Evolutionary conservation across 2,329 filamentous ascomycete genomes (phyloP).

Genomic region (Talaromyces albobiverticillius): DNA sequence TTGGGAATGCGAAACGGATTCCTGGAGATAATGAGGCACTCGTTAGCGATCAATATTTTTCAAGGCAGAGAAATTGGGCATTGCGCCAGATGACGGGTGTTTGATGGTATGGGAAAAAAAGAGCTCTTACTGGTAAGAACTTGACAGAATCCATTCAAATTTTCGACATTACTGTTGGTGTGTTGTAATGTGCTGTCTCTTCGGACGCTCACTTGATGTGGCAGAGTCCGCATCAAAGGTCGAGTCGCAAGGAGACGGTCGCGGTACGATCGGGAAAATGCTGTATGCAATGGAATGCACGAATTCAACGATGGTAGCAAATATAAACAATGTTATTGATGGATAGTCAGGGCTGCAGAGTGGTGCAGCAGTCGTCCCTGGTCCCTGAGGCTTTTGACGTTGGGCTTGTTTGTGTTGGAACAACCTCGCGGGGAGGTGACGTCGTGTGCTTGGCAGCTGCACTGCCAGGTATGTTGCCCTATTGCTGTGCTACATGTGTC

Average conservation of each 20-base stretch:
- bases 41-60: not conserved
- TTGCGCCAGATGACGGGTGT: not conserved
- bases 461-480: not conserved
- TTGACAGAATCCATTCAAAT: conserved; percentile 1
- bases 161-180: not conserved
- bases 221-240: not conserved
- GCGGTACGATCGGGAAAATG: not conserved
- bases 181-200: not conserved
- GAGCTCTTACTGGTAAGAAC: not conserved
- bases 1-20: not conserved
- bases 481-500: not conserved
- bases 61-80: not conserved
- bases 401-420: conserved; percentile 9
- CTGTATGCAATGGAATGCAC: not conserved
- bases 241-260: not conserved
- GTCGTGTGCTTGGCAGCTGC: conserved; percentile 18
- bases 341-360: not conserved
- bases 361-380: not conserved
- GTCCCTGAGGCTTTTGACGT: not conserved
- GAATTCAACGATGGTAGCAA: not conserved
- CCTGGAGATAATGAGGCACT: not conserved
- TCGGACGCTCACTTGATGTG: not conserved
- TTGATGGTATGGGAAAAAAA: not conserved
- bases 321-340: not conserved
- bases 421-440: conserved; percentile 14